Percentiles rank a stretch among this genome's conserved stretches.
Conservation (phyloP, 2,329 filamentous ascomycete genomes). For the Samsoniella hepiali region DNA sequence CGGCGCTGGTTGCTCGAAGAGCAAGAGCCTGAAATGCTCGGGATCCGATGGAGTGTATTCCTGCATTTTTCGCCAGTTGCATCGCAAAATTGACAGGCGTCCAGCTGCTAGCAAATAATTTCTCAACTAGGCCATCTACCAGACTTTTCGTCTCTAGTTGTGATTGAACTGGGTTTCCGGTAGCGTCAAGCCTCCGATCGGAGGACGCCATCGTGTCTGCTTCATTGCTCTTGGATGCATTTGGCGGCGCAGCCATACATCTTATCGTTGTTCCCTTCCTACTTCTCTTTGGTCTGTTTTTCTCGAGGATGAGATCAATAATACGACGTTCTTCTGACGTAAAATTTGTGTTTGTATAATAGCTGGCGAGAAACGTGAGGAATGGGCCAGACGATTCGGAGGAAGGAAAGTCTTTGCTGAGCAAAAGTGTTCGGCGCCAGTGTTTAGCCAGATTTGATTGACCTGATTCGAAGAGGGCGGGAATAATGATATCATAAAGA, state of each 20-base stretch:
- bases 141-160: slow-evolving; percentile 18
- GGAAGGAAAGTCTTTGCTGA: slow-evolving; percentile 41
- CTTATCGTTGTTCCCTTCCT: neutral
- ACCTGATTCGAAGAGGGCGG: slow-evolving; percentile 48
- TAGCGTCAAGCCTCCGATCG: neutral
- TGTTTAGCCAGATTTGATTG: slow-evolving; percentile 39
- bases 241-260: neutral
- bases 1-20: slow-evolving; percentile 55
- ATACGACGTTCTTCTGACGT: slow-evolving; percentile 34
- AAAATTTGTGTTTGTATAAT: slow-evolving; percentile 41
- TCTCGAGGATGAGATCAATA: neutral
- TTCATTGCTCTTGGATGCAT: too few species aligned
- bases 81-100: slow-evolving; percentile 71
- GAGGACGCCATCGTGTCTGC: neutral
- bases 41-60: slow-evolving; percentile 69
- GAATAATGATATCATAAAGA: slow-evolving; percentile 52
- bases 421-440: slow-evolving; percentile 47
- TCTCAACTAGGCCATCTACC: slow-evolving; percentile 8
- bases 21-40: slow-evolving; percentile 75
- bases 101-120: slow-evolving; percentile 72
- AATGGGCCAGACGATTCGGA: slow-evolving; percentile 44
- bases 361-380: slow-evolving; percentile 45
- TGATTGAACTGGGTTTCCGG: neutral
- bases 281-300: neutral
- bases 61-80: slow-evolving; percentile 65